These are phyloP conservation scores for Xylariaceae sp. DNA, from an alignment of 2,329 filamentous ascomycete species.

Conservation along the genomic window DNA sequence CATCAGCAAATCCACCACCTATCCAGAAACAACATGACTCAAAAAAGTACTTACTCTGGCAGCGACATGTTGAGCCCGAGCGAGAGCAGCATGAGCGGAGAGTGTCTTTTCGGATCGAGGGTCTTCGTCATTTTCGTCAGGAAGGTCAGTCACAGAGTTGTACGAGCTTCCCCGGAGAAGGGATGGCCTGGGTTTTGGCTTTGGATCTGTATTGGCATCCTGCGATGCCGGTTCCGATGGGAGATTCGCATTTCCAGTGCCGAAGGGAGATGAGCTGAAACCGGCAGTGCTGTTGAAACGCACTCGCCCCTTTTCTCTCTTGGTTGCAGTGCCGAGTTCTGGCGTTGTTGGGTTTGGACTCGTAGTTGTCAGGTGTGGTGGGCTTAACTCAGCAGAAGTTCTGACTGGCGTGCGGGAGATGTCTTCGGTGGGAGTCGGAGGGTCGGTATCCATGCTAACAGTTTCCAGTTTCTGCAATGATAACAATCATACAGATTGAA, in stretches of 20 bases:
- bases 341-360: not conserved
- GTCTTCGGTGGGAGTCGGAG: too few species aligned
- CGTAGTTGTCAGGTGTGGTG: too few species aligned
- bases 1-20: too few species aligned
- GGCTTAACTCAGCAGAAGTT: too few species aligned
- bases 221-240: conserved; percentile 10
- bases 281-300: conserved; percentile 48
- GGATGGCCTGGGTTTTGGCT: conserved; percentile 38
- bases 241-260: conserved; percentile 9
- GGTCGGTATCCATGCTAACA: too few species aligned
- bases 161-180: conserved; percentile 43
- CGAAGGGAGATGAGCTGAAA: conserved; percentile 27
- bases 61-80: conserved; percentile 42
- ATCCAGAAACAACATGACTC: too few species aligned
- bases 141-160: conserved; percentile 35
- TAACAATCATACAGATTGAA: too few species aligned
- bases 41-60: conserved; percentile 22
- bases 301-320: conserved; percentile 46
- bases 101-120: conserved; percentile 27
- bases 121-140: conserved; percentile 27
- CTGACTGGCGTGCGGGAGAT: too few species aligned
- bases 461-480: too few species aligned
- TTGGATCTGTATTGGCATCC: conserved; percentile 15
- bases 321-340: conserved; percentile 1
- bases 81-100: conserved; percentile 43